phyloP scores from a whole-genome alignment of 2,329 filamentous ascomycete species.

The Aspergillus sp. region DNA sequence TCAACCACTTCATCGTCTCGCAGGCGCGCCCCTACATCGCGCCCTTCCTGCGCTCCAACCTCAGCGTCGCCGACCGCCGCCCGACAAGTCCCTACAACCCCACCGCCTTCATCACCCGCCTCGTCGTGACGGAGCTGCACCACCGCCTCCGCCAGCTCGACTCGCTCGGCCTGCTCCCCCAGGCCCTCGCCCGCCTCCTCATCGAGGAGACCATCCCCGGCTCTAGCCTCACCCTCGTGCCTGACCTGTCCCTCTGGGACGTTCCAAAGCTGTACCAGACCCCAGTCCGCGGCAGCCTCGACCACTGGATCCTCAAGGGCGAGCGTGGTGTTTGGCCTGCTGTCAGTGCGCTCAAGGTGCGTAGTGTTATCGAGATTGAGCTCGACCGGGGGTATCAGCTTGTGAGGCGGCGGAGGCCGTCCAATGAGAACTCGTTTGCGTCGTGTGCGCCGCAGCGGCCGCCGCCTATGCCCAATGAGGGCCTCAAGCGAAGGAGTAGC shows the following conservation, averaged over 20 bases:
- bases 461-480: constrained; percentile 26
- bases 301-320: constrained; percentile 82
- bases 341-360: constrained; percentile 74
- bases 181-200: constrained; percentile 69
- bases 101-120: constrained; percentile 57
- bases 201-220: constrained; percentile 81
- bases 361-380: constrained; percentile 84
- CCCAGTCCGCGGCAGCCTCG: constrained; percentile 70
- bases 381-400: constrained; percentile 82
- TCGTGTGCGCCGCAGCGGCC: background rate
- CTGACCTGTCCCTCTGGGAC: constrained; percentile 70
- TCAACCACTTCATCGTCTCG: constrained; percentile 92
- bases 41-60: constrained; percentile 77
- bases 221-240: constrained; percentile 76
- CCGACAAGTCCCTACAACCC: constrained; percentile 59
- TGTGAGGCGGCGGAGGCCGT: constrained; percentile 54
- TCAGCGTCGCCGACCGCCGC: constrained; percentile 68
- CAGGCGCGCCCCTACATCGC: constrained; percentile 88
- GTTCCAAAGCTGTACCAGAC: constrained; percentile 79
- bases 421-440: constrained; percentile 21
- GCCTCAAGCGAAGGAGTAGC: constrained; percentile 23
- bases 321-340: constrained; percentile 91
- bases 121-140: constrained; percentile 73
- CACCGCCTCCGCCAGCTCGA: constrained; percentile 82
- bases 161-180: constrained; percentile 69